A percentile compares a stretch with the other conserved stretches of the same genome.
These are phyloP conservation scores for Hamigera avellanea DNA, from an alignment of 495 filamentous ascomycete genomes.

Conservation along the genomic window DNA sequence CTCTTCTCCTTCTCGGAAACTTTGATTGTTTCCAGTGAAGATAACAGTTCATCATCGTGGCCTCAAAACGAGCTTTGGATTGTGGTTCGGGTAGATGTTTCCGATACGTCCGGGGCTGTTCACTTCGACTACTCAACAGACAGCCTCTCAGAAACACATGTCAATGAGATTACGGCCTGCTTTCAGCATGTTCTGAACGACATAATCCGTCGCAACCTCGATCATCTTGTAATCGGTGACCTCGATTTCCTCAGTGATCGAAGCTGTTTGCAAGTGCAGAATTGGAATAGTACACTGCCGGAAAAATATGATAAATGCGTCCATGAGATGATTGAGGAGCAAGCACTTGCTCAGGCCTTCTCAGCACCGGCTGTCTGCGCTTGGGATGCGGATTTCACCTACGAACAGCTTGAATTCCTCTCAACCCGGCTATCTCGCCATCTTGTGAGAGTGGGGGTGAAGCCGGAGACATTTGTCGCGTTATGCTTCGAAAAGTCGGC, in stretches of 20 bases:
- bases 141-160: constrained; percentile 21
- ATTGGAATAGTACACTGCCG: constrained; percentile 24
- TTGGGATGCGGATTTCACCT: constrained; percentile 39
- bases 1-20: constrained; percentile 28
- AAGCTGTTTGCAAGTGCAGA: constrained; percentile 18
- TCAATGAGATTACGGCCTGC: constrained; percentile 26
- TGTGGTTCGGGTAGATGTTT: no score
- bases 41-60: no score
- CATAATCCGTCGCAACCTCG: constrained; percentile 10
- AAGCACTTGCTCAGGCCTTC: constrained; percentile 17
- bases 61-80: no score
- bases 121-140: constrained; percentile 29
- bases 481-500: constrained; percentile 47
- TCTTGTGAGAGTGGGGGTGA: constrained; percentile 30
- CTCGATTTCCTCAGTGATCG: constrained; percentile 20
- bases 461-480: constrained; percentile 34
- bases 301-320: constrained; percentile 28
- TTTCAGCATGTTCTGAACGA: constrained; percentile 22
- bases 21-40: no score
- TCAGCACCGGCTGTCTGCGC: constrained; percentile 27
- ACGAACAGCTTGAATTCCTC: constrained; percentile 27
- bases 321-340: constrained; percentile 36
- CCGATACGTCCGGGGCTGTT: constrained; percentile 12
- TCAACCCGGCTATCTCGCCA: constrained; percentile 23
- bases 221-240: constrained; percentile 10